These are phyloP conservation scores for Erigeron canadensis DNA, from an alignment of 129 eudicot species.

Conservation along the genomic window DNA sequence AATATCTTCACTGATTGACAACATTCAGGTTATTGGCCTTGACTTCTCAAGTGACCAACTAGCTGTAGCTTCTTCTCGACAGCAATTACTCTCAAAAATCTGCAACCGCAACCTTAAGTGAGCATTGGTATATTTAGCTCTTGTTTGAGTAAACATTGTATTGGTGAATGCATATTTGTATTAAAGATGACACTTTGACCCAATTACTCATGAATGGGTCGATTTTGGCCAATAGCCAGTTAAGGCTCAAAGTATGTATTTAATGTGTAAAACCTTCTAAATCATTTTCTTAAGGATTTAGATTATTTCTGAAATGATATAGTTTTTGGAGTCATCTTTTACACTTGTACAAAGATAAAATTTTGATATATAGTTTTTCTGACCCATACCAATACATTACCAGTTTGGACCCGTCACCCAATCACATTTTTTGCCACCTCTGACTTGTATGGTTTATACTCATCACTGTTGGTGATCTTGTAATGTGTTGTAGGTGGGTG, in stretches of 20 bases:
- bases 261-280: constrained; percentile 5
- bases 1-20: neutral
- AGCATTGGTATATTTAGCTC: constrained; percentile 54
- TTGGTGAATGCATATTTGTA: neutral
- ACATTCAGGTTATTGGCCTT: constrained; percentile 68
- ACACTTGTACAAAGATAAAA: neutral
- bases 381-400: neutral
- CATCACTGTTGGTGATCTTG: constrained; percentile 22
- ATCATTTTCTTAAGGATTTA: neutral
- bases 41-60: constrained; percentile 91
- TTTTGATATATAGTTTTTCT: neutral
- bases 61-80: constrained; percentile 68
- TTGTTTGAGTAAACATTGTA: constrained; percentile 10
- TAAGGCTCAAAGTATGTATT: neutral
- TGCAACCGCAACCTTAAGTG: constrained; percentile 85
- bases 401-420: constrained; percentile 1
- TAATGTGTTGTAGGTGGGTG: constrained; percentile 63
- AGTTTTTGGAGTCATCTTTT: neutral
- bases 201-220: no score
- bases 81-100: constrained; percentile 48
- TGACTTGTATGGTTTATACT: constrained; percentile 5
- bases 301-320: neutral
- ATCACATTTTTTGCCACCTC: neutral
- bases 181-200: no score
- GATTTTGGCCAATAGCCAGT: no score